Base-by-base conservation (phyloP, 257 asterid genomes). In the Solanum corneliomulleri region DNA sequence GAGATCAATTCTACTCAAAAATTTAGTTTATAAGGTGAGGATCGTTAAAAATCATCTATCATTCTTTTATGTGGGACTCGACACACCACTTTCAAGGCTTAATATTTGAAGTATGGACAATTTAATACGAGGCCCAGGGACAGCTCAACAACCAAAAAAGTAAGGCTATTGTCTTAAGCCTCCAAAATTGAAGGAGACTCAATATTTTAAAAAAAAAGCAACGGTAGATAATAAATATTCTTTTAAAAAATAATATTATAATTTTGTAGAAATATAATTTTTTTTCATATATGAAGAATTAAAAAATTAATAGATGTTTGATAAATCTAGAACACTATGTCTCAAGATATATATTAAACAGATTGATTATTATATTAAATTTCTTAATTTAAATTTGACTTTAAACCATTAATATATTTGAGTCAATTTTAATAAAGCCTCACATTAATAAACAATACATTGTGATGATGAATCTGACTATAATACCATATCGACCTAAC, bases 401-500 rank as follows among this genome's bases (percentile, higher is more conserved):
- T 39, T 7, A 39, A 7, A 39, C 2, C 3, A 39, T 0, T 39
- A 9, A 39, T 39, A 39, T 39, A 39, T 39, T 39, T 7, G 9
- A 39, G 10, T 2, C 12, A 2, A 0, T 6, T 9, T 41, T 41
- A 9, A 41, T 41, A 2, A 4, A 0, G 0, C 2, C 3, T 8
- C 16, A 49, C 7, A 14, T 49, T 20, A 7, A 15, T 1, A 47
- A 44, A 47, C 0, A 14, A 47, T 47, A 47, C 7, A 3, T 47
- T 47, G 7, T 13, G 8, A 5, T 13, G 58, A 14, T 49, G 1
- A 14, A 6, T 49, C 20, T 49, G 3, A 2, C 20, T 49, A 2
- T 49, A 6, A 49, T 15, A 15, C 0, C 10, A 41, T 41, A 9
- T 41, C 9, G 2, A 41, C 44, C 11, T 41, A 41, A 41, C 0